A percentile compares a stretch with the other conserved stretches of the same genome.
phyloP scores from a whole-genome alignment of 345 rosid species.

The Trapa incisa region DNA sequence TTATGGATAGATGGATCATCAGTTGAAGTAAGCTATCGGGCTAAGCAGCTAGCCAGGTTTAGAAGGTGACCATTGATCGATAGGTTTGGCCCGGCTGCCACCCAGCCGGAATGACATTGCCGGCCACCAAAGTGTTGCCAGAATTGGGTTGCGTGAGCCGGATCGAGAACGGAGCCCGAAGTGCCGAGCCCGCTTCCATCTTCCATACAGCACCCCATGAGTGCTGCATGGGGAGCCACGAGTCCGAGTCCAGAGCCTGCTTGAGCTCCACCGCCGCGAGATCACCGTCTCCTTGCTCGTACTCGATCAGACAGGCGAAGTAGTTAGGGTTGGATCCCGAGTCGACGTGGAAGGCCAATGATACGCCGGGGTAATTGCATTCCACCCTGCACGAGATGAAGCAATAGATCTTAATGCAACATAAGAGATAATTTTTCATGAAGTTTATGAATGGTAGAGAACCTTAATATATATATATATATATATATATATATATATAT shows the following conservation, averaged over 20 bases:
- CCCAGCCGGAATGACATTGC: slow-evolving; percentile 38
- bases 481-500: background rate
- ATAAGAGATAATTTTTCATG: background rate
- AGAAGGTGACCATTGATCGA: slow-evolving; percentile 35
- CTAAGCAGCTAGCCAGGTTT: background rate
- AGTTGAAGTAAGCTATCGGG: too few species aligned
- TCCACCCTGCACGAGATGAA: slow-evolving; percentile 20
- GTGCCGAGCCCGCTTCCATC: slow-evolving; percentile 24
- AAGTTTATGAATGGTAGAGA: background rate
- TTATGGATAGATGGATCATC: too few species aligned
- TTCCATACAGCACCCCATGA: slow-evolving; percentile 65
- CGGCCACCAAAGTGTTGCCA: slow-evolving; percentile 24
- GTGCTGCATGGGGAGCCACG: slow-evolving; percentile 43
- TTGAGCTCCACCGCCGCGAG: slow-evolving; percentile 33
- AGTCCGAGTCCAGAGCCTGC: slow-evolving; percentile 26
- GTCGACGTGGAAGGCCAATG: slow-evolving; percentile 33
- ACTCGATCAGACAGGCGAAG: slow-evolving; percentile 39
- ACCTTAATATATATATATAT: background rate
- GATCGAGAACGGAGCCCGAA: slow-evolving; percentile 45
- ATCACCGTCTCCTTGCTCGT: slow-evolving; percentile 45
- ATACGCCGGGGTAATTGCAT: slow-evolving; percentile 36
- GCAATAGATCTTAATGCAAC: background rate
- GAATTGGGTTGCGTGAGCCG: slow-evolving; percentile 29
- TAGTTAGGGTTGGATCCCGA: slow-evolving; percentile 40
- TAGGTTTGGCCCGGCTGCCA: slow-evolving; percentile 48